A percentile compares a stretch with the other conserved stretches of the same genome.
phyloP scores from a whole-genome alignment of 257 asterid species.

The Pogostemon cablin region DNA sequence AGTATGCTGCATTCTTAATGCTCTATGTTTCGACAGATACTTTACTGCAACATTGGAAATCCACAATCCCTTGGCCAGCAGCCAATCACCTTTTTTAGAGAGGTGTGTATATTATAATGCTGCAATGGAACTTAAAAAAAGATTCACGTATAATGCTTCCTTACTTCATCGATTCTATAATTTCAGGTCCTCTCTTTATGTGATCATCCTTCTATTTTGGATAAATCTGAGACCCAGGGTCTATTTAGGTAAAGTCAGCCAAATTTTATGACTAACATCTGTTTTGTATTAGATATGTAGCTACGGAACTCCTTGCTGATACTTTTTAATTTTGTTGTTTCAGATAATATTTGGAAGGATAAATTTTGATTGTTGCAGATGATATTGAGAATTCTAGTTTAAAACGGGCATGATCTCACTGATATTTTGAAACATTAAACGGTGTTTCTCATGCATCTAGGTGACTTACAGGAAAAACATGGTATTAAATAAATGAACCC shows the following conservation, averaged over 20 bases:
- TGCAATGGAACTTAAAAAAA: not conserved
- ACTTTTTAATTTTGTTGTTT: conserved; percentile 2
- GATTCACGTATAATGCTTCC: conserved; percentile 5
- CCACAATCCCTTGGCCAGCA: conserved; percentile 97
- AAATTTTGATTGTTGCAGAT: not conserved
- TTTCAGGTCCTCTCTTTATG: conserved; percentile 92
- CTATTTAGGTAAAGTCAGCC: conserved; percentile 68
- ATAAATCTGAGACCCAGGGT: conserved; percentile 83
- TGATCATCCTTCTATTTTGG: conserved; percentile 90
- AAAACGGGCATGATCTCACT: not conserved
- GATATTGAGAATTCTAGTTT: not conserved
- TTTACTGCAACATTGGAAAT: conserved; percentile 93
- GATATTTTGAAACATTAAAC: not conserved
- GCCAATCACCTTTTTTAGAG: conserved; percentile 95
- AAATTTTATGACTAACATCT: not conserved
- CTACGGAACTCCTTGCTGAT: not conserved
- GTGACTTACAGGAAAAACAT: no score
- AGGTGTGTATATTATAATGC: conserved; percentile 51
- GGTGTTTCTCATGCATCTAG: not conserved
- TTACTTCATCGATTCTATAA: conserved; percentile 23
- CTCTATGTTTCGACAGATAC: conserved; percentile 53
- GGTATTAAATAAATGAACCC: not conserved
- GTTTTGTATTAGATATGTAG: not conserved
- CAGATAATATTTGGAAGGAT: not conserved
- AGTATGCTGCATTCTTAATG: conserved; percentile 16